A percentile compares a stretch with the other conserved stretches of the same genome.
Conservation (phyloP, 2,329 filamentous ascomycete species). For the Scedosporium boydii region DNA sequence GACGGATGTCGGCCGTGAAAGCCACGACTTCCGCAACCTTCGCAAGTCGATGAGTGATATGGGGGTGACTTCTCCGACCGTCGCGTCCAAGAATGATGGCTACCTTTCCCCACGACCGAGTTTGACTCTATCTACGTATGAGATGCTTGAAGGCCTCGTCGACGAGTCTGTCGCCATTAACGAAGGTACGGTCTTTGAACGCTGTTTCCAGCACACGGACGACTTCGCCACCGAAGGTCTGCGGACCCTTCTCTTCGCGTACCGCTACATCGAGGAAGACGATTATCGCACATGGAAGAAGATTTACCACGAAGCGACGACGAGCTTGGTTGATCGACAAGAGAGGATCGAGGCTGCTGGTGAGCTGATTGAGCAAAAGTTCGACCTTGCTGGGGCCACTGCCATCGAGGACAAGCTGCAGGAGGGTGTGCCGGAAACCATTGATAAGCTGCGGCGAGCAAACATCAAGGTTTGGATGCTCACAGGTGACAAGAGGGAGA, state of each 20-base stretch:
- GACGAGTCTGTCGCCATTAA: conserved; percentile 52
- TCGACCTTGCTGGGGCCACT: conserved; percentile 78
- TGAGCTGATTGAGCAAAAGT: conserved; percentile 69
- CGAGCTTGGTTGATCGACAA: conserved; percentile 72
- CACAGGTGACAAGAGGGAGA: conserved; percentile 87
- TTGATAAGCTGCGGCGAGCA: conserved; percentile 78
- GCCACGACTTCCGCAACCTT: conserved; percentile 6
- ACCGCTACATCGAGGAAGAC: conserved; percentile 65
- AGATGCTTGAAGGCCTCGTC: conserved; percentile 41
- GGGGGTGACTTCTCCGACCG: neutral
- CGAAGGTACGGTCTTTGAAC: conserved; percentile 63
- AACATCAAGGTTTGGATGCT: conserved; percentile 97
- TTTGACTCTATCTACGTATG: conserved; percentile 30
- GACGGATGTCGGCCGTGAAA: conserved; percentile 5
- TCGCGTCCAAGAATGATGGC: conserved; percentile 13
- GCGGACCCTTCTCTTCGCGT: conserved; percentile 75
- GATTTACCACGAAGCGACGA: conserved; percentile 69
- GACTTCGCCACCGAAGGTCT: conserved; percentile 82
- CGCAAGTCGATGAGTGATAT: conserved; percentile 16
- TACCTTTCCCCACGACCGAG: conserved; percentile 17
- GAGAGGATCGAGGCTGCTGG: conserved; percentile 70
- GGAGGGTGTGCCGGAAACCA: conserved; percentile 79
- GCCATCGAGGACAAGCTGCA: conserved; percentile 94
- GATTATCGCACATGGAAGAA: conserved; percentile 72
- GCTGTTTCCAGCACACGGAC: conserved; percentile 82